These are phyloP conservation scores for Fusarium sp. DNA, from an alignment of 2,329 filamentous ascomycete species.

Conservation along the genomic window DNA sequence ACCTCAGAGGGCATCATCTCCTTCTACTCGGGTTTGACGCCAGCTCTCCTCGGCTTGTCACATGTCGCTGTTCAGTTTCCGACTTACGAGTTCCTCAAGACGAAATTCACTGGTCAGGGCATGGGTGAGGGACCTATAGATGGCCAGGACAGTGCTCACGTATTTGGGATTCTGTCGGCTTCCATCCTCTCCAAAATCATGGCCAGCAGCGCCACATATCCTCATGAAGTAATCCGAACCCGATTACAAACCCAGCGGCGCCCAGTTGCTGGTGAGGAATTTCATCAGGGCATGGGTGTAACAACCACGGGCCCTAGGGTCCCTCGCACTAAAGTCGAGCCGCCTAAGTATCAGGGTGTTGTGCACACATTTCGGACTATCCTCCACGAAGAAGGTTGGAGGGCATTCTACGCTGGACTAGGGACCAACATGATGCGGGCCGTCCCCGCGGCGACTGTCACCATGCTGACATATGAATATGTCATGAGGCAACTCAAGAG, in stretches of 20 bases:
- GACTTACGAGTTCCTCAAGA: constrained; percentile 94
- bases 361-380: constrained; percentile 88
- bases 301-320: constrained; percentile 49
- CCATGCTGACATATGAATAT: constrained; percentile 97
- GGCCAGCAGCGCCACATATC: constrained; percentile 95
- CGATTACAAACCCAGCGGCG: constrained; percentile 94
- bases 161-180: constrained; percentile 86
- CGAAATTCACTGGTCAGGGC: constrained; percentile 87
- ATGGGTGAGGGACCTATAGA: constrained; percentile 77
- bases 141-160: constrained; percentile 71
- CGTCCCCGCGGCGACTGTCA: constrained; percentile 95
- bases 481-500: constrained; percentile 69
- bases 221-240: constrained; percentile 96
- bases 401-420: constrained; percentile 96
- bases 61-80: constrained; percentile 99
- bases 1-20: constrained; percentile 87
- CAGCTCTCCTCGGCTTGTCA: constrained; percentile 90
- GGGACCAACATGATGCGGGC: constrained; percentile 98
- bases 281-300: constrained; percentile 66
- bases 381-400: constrained; percentile 91
- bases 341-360: constrained; percentile 81
- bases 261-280: constrained; percentile 70
- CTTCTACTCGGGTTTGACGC: constrained; percentile 96
- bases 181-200: constrained; percentile 95
- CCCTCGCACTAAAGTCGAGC: constrained; percentile 48